These are phyloP conservation scores for Lyophyllum shimeji DNA, from an alignment of 768 basidiomycete genomes.

Conservation along the genomic window DNA sequence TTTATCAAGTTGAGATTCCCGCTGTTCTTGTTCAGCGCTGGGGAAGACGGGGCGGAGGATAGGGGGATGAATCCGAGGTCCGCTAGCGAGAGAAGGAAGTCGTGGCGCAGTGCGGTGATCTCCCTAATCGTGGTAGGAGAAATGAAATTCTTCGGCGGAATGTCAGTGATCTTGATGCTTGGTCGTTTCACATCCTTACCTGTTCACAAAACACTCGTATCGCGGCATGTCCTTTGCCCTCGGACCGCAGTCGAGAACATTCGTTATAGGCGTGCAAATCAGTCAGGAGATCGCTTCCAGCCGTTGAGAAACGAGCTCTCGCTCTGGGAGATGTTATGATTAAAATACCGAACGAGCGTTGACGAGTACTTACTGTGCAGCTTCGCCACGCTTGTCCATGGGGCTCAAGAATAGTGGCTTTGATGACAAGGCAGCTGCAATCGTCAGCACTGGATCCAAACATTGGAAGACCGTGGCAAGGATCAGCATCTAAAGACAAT, in stretches of 20 bases:
- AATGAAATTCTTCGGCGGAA: slow-evolving; percentile 70
- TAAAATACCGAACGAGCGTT: neutral
- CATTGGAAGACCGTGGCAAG: slow-evolving; percentile 83
- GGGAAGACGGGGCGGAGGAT: slow-evolving; percentile 41
- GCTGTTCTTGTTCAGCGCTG: slow-evolving; percentile 63
- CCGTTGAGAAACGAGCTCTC: slow-evolving; percentile 63
- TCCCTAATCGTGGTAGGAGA: slow-evolving; percentile 72
- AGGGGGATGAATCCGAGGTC: slow-evolving; percentile 69
- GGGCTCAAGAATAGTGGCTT: slow-evolving; percentile 86
- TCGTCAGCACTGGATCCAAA: slow-evolving; percentile 75
- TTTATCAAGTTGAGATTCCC: slow-evolving; percentile 76
- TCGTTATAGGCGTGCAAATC: slow-evolving; percentile 76
- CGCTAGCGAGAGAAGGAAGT: slow-evolving; percentile 70
- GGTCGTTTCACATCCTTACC: slow-evolving; percentile 29
- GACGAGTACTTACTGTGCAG: slow-evolving; percentile 50
- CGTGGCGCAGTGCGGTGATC: slow-evolving; percentile 72
- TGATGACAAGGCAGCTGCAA: slow-evolving; percentile 81
- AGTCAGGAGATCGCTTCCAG: slow-evolving; percentile 83
- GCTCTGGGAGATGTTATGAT: slow-evolving; percentile 48
- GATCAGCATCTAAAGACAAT: slow-evolving; percentile 72
- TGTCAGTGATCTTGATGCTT: neutral
- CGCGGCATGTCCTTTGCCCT: slow-evolving; percentile 45
- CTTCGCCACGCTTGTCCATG: slow-evolving; percentile 81
- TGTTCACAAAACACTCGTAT: slow-evolving; percentile 71
- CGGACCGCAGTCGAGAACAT: slow-evolving; percentile 48